Base-by-base conservation (phyloP, 805 yeast species). In the Metschnikowia kunwiensis region DNA sequence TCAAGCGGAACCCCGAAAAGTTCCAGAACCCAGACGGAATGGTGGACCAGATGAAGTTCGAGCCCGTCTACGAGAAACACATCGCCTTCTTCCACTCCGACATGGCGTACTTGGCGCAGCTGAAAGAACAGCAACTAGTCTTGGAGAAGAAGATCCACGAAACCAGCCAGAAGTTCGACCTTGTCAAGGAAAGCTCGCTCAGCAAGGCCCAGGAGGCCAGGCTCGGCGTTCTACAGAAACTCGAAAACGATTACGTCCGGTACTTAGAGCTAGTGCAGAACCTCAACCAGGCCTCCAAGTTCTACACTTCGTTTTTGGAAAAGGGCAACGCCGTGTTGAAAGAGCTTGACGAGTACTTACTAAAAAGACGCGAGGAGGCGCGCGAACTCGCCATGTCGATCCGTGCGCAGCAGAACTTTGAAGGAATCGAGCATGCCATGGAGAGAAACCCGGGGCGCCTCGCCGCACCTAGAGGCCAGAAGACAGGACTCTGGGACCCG, bases 281-380 rank as follows among this genome's bases (percentile, higher is more conserved):
- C 51, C 55, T 86, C 18, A 71, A 71, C 20, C 84, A 82, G 48
- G 96, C 95, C 0, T 50, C 75, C 0, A 70, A 71, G 36, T 88
- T 88, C 53, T 89, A 89, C 61, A 68, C 68, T 24, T 82, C 80
- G 35, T 74, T 86, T 42, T 60, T 71, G 20, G 57, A 56, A 7
- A 73, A 74, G 34, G 69, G 76, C 5, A 60, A 64, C 19, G 57
- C 49, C 2, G 70, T 79, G 14, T 50, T 72, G 26, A 58, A 59
- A 10, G 77, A 73, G 26, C 70, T 81, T 44, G 77, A 74, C 42
- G 60, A 63, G 11, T 82, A 64, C 53, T 72, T 77, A n/a, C 60
- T 68, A 20, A 52, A 60, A 10, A 58, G 86, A 30, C 62, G 82
- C 32, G 49, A 68, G 6, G 78, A 77, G 43, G 82, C 77, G 2